Base-by-base conservation (phyloP, 1,284 basidiomycete species). In the Tilletia horrida region DNA sequence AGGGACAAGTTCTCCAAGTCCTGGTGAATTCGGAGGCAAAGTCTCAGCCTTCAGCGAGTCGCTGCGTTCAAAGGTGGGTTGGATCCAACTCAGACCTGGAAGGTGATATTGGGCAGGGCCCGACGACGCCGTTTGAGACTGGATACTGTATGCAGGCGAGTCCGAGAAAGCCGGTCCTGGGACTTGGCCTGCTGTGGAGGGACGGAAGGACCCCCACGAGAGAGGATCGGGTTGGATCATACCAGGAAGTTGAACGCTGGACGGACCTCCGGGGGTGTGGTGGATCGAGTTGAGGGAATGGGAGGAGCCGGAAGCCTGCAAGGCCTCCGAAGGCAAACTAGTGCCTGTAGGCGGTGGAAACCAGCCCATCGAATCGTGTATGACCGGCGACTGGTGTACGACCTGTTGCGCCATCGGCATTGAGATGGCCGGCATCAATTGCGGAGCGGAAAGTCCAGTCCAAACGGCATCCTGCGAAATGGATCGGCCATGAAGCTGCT, bases 401-500 rank as follows among this genome's bases (percentile, higher is more conserved):
- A 29, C 16, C 3, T 18, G 27, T 25, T 59, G 29, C 27, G 23
- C 55, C 18, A 29, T 16, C 9, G 55, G 27, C 55, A 59, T 21
- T 31, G 27, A 25, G 55, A 59, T 59, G 55, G 55, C 55, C 55
- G 55, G 55, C 55, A 59, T 59, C 55, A 40, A 14, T 31, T 59
- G 55, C 16, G 55, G 13, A 29, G 27, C 13, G 27, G 55, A 59
- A 7, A 18, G 27, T 59, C 35, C 27, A 25, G 55, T 35, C 55
- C 55, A 59, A 11, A 35, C 55, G 18, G 55, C 27, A 59, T 59
- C 29, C 55, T 59, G n/a, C 16, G 13, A 27, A n/a, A n/a, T n/a
- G n/a, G n/a, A n/a, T n/a, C n/a, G n/a, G n/a, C n/a, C n/a, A n/a
- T 27, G 23, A 6, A 55, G 50, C 16, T 21, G 50, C 50, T 21